Percentiles rank a stretch among this genome's conserved stretches.
Conservation (phyloP, 345 rosid species). For the Trapa incisa region DNA sequence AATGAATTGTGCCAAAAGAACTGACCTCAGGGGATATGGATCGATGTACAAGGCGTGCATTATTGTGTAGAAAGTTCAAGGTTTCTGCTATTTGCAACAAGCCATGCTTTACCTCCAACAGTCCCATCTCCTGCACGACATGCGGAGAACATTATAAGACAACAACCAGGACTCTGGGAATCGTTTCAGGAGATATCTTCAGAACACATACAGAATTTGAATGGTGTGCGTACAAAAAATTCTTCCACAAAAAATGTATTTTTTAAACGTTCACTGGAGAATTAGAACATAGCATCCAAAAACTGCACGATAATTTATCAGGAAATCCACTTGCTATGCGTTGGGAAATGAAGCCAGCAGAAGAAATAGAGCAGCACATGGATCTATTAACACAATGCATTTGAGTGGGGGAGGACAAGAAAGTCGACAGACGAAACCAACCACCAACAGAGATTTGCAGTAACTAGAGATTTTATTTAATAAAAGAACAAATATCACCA, state of each 20-base stretch:
- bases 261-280: not conserved
- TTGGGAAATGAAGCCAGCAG: too few relatives aligned
- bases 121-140: conserved; percentile 66
- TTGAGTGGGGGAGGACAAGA: too few relatives aligned
- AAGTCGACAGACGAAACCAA: too few relatives aligned
- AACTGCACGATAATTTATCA: not conserved
- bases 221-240: too few relatives aligned
- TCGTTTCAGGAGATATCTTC: not conserved
- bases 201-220: not conserved
- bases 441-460: too few relatives aligned
- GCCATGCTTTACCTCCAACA: conserved; percentile 94
- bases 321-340: not conserved
- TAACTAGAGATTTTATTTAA: not conserved
- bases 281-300: not conserved
- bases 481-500: not conserved
- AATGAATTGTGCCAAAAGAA: conserved; percentile 1
- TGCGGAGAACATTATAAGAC: not conserved
- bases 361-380: too few relatives aligned
- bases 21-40: conserved; percentile 89
- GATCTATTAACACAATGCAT: not conserved
- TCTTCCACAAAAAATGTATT: not conserved
- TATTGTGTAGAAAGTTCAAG: conserved; percentile 74
- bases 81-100: conserved; percentile 83
- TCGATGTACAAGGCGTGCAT: conserved; percentile 75
- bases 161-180: not conserved